These are phyloP conservation scores for Mycena sp. DNA, from an alignment of 1,284 basidiomycete species.

Conservation along the genomic window DNA sequence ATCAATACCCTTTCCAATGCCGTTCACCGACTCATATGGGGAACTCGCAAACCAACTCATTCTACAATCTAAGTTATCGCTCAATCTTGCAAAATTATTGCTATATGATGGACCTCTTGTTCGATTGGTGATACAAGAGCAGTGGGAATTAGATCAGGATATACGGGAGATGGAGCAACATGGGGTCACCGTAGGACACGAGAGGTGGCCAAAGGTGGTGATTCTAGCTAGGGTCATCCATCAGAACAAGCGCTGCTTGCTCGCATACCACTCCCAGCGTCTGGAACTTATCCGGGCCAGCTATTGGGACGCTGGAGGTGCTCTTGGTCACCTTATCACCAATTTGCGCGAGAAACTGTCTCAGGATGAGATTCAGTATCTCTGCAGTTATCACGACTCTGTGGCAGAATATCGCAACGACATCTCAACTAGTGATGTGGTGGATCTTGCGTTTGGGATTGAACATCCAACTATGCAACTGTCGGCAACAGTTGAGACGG, in stretches of 20 bases:
- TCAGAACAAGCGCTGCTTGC: background rate
- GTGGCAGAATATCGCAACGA: background rate
- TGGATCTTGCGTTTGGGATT: background rate
- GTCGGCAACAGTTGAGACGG: background rate
- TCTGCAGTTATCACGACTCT: background rate
- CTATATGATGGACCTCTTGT: slow-evolving; percentile 3
- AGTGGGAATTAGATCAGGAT: background rate
- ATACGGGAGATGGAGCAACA: background rate
- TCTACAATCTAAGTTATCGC: background rate
- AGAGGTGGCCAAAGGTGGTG: background rate
- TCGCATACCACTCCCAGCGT: background rate
- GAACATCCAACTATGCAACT: background rate
- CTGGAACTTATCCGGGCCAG: background rate
- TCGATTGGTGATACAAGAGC: slow-evolving; percentile 1
- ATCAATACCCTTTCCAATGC: no score
- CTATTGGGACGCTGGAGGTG: background rate
- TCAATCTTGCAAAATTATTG: background rate
- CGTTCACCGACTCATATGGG: background rate
- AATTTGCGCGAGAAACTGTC: background rate
- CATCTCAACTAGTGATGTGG: background rate
- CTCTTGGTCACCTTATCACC: background rate
- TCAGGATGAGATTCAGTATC: background rate
- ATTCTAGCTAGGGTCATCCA: background rate
- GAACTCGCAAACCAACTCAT: slow-evolving; percentile 4
- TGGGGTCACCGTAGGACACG: background rate